Conservation (phyloP, 495 filamentous ascomycete genomes). For the Chaetomium cochliodes region DNA sequence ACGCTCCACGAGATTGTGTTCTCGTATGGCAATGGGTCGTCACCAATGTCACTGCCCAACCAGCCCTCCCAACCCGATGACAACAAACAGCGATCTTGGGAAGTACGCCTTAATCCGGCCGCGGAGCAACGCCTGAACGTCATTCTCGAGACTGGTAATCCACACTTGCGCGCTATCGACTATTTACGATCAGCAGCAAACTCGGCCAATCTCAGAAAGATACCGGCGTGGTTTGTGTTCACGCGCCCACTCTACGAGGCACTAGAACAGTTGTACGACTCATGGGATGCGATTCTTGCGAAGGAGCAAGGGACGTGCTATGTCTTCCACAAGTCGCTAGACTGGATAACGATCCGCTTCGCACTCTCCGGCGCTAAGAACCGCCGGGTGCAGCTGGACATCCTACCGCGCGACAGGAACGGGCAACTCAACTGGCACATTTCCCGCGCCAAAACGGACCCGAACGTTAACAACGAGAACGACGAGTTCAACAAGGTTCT, state of each 20-base stretch:
- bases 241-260: constrained; percentile 69
- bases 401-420: constrained; percentile 37
- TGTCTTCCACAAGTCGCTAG: constrained; percentile 44
- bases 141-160: constrained; percentile 62
- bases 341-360: constrained; percentile 54
- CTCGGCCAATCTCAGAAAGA: constrained; percentile 33
- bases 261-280: constrained; percentile 56
- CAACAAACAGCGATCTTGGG: constrained; percentile 34
- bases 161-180: constrained; percentile 70
- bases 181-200: constrained; percentile 64
- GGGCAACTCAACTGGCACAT: constrained; percentile 47
- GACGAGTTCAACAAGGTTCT: constrained; percentile 47
- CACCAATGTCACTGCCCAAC: constrained; percentile 2
- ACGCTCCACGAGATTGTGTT: constrained; percentile 64
- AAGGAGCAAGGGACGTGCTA: constrained; percentile 42
- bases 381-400: constrained; percentile 40
- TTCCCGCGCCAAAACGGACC: constrained; percentile 26
- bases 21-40: constrained; percentile 49
- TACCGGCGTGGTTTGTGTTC: constrained; percentile 44
- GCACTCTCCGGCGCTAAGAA: constrained; percentile 27
- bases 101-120: constrained; percentile 40
- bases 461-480: constrained; percentile 24
- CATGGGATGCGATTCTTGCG: constrained; percentile 36
- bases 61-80: background rate
- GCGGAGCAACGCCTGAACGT: constrained; percentile 42